These are phyloP conservation scores for Candida sanyaensis DNA, from an alignment of 1,139 yeast species.

Conservation along the genomic window DNA sequence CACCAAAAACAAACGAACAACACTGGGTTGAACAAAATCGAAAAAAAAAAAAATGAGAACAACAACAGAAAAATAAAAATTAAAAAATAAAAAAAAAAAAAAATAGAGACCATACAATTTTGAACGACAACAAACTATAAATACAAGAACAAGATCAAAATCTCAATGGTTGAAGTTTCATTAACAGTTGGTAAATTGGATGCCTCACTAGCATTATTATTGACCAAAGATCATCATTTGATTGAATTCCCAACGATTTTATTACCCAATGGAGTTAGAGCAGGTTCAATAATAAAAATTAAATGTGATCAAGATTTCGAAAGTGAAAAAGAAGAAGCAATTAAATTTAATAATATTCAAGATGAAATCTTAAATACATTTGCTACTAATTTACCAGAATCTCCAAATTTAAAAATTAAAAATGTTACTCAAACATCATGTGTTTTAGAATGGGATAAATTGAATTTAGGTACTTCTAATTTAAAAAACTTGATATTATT, in stretches of 20 bases:
- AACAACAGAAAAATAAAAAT: background rate
- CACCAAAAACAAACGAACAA: background rate
- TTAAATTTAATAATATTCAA: conserved; percentile 65
- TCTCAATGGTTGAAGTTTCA: conserved; percentile 78
- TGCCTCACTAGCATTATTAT: conserved; percentile 86
- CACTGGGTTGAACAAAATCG: background rate
- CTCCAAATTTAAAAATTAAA: conserved; percentile 69
- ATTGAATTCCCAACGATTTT: conserved; percentile 95
- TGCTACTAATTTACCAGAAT: conserved; percentile 71
- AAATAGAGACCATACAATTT: background rate
- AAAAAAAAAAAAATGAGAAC: background rate
- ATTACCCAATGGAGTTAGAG: conserved; percentile 85
- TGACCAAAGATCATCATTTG: conserved; percentile 91
- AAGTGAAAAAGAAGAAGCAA: conserved; percentile 62
- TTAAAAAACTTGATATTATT: conserved; percentile 76
- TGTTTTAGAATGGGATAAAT: conserved; percentile 90
- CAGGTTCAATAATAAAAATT: conserved; percentile 92
- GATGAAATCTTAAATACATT: conserved; percentile 70
- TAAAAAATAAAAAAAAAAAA: background rate
- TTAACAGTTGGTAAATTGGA: conserved; percentile 95
- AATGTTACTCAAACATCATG: conserved; percentile 94
- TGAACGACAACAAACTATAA: background rate
- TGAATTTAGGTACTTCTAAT: conserved; percentile 81
- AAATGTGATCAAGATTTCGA: conserved; percentile 79
- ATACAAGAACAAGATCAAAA: background rate